Percentiles rank a stretch among this genome's conserved stretches.
These are phyloP conservation scores for Lasiosphaeria miniovina DNA, from an alignment of 495 filamentous ascomycete species.

Conservation along the genomic window DNA sequence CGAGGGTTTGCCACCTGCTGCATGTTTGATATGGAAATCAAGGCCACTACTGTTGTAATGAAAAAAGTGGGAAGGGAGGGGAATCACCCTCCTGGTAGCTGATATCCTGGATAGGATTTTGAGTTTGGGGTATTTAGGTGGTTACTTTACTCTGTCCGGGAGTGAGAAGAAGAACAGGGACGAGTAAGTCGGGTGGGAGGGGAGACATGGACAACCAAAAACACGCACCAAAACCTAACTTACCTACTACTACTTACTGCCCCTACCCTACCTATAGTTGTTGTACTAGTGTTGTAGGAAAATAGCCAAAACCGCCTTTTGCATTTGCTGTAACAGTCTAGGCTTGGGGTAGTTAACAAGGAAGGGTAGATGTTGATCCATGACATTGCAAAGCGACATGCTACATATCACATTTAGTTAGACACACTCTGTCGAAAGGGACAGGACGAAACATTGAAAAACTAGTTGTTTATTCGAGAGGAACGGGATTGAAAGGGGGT, in stretches of 20 bases:
- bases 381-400: no score
- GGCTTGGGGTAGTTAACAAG: no score
- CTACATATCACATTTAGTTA: no score
- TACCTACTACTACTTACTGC: neutral
- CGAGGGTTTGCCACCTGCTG: no score
- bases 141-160: neutral
- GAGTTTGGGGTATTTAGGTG: neutral
- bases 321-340: neutral
- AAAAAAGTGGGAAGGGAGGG: neutral
- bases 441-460: no score
- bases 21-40: neutral
- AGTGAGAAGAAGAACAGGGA: neutral
- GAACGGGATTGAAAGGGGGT: no score
- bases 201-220: no score
- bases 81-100: neutral
- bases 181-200: no score
- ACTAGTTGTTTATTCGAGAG: no score
- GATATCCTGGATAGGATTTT: neutral
- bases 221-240: no score
- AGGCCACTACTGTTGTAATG: neutral
- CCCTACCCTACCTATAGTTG: neutral
- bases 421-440: no score
- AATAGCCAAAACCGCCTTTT: neutral
- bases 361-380: no score
- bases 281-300: constrained; percentile 1